Evolutionary conservation across 2,329 filamentous ascomycete genomes (phyloP).

Genomic region (Fusarium palustre): DNA sequence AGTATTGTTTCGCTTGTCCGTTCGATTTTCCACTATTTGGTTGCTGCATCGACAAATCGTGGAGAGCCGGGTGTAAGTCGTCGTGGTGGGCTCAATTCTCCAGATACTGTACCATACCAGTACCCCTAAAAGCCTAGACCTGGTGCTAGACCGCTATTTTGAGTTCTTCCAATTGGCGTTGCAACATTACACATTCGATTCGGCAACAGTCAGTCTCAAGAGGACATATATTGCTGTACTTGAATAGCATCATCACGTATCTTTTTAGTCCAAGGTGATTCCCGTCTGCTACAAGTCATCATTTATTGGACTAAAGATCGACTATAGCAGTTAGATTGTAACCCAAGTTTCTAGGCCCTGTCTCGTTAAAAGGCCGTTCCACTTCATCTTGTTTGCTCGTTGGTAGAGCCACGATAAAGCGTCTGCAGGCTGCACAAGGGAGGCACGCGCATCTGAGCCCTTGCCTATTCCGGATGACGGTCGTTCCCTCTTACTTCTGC

Average conservation of each 20-base stretch:
- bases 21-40: conserved; percentile 29
- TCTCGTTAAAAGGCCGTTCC: conserved; percentile 29
- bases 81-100: conserved; percentile 34
- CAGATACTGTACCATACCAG: conserved; percentile 12
- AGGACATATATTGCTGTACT: conserved; percentile 15
- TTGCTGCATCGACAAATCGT: conserved; percentile 39
- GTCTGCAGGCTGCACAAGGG: conserved; percentile 30
- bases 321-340: conserved; percentile 22
- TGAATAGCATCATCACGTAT: conserved; percentile 4
- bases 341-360: conserved; percentile 24
- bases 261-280: neutral
- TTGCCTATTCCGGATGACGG: conserved; percentile 44
- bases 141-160: conserved; percentile 47
- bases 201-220: neutral
- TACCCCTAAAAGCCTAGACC: conserved; percentile 19
- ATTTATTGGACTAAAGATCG: conserved; percentile 2
- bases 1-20: conserved; percentile 8
- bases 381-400: conserved; percentile 38
- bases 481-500: conserved; percentile 26
- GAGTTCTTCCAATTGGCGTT: conserved; percentile 51
- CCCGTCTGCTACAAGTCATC: neutral
- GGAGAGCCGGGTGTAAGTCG: conserved; percentile 30
- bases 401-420: conserved; percentile 30
- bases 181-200: conserved; percentile 47
- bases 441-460: conserved; percentile 31